Base-by-base conservation (phyloP, 1,284 basidiomycete species). In the Phellopilus nigrolimitatus region DNA sequence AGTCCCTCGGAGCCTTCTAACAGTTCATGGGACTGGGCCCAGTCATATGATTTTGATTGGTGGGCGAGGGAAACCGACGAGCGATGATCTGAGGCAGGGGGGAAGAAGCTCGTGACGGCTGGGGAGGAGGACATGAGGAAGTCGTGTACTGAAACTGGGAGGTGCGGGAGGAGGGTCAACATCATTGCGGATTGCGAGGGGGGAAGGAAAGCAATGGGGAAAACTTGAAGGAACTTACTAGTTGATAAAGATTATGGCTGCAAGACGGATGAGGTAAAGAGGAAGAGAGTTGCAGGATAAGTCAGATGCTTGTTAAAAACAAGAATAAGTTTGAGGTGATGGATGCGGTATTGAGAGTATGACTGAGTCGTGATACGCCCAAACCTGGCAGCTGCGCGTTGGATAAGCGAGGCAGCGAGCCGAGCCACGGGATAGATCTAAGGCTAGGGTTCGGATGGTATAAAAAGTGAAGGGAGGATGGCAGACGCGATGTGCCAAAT, bases 61-160 rank as follows among this genome's bases (percentile, higher is more conserved):
- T 66, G 64, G 61, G 67, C 62, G 58, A 68, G 61, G 56, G 67
- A 62, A 59, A 68, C 68, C 51, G 68, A 68, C 42, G 71, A 68
- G 54, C 71, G 64, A 60, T 72, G 68, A 65, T 73, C 68, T 51
- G 66, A 59, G 58, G 63, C 60, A 63, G 64, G 61, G 59, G 62
- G 66, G 64, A 70, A 72, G 66, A 63, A 69, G 63, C 67, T 64
- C 56, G 61, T 56, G 47, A 59, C 61, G 61, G 69, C 59, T 60
- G 71, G 65, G 60, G 71, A 65, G 60, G 73, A 67, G 57, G 69
- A 77, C 75, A 78, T 78, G 66, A 72, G 72, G 69, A 69, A n/a
- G n/a, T 73, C 71, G 71, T 74, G 74, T 74, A 80, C 79, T 75
- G 71, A 73, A 72, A 66, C 70, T 67, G 68, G 66, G 49, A 58